Percentiles rank a stretch among this genome's conserved stretches.
Evolutionary conservation across 495 filamentous ascomycete species (phyloP).

Genomic region (Penicillium salamii): DNA sequence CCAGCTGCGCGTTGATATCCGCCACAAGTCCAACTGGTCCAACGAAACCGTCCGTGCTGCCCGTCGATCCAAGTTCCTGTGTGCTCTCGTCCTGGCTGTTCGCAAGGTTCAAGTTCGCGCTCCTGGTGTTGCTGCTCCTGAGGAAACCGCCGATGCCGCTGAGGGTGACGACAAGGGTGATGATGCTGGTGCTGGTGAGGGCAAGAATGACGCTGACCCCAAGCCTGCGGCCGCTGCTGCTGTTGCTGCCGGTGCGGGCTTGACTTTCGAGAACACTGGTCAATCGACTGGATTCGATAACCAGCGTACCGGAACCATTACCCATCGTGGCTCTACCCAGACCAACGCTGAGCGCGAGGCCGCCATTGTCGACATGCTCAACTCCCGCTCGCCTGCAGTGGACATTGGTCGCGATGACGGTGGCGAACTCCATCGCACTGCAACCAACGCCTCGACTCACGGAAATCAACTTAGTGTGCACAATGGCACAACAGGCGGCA

Average conservation of each 20-base stretch:
- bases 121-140: slow-evolving; percentile 70
- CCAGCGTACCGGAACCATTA: slow-evolving; percentile 26
- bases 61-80: slow-evolving; percentile 94
- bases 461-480: slow-evolving; percentile 23
- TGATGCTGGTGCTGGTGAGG: slow-evolving; percentile 6
- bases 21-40: slow-evolving; percentile 95
- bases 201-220: slow-evolving; percentile 2
- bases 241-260: slow-evolving; percentile 16
- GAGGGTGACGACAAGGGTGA: slow-evolving; percentile 56
- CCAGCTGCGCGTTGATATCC: slow-evolving; percentile 75
- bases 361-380: slow-evolving; percentile 41
- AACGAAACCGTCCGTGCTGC: slow-evolving; percentile 81
- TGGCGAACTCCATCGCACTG: slow-evolving; percentile 27
- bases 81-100: slow-evolving; percentile 81
- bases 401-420: slow-evolving; percentile 32
- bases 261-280: slow-evolving; percentile 23
- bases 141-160: slow-evolving; percentile 57
- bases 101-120: slow-evolving; percentile 82
- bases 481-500: slow-evolving; percentile 14
- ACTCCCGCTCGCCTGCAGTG: slow-evolving; percentile 39
- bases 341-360: slow-evolving; percentile 36
- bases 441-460: slow-evolving; percentile 22
- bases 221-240: slow-evolving; percentile 5
- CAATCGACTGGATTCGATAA: slow-evolving; percentile 38
- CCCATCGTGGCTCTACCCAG: slow-evolving; percentile 27